These are phyloP conservation scores for Paxillus involutus DNA, from an alignment of 768 basidiomycete genomes.

Conservation along the genomic window DNA sequence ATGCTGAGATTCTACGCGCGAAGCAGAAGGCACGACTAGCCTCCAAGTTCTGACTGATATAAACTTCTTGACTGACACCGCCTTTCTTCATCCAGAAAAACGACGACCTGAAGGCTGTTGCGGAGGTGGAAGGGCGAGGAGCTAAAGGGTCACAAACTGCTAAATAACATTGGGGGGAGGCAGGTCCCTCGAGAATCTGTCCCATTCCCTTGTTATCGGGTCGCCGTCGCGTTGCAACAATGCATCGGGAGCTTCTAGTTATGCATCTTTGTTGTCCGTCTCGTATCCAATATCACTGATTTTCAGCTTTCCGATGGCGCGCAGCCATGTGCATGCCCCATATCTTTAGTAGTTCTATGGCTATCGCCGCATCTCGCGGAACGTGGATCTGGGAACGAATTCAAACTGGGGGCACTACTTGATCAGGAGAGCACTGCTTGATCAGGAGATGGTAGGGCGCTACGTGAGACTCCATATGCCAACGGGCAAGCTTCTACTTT, in stretches of 20 bases:
- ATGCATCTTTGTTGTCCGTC: slow-evolving; percentile 11
- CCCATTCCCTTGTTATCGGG: slow-evolving; percentile 1
- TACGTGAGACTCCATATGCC: slow-evolving; percentile 12
- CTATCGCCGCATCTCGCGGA: slow-evolving; percentile 24
- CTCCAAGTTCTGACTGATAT: slow-evolving; percentile 5
- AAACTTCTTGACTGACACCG: slow-evolving; percentile 6
- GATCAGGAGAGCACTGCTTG: slow-evolving; percentile 14
- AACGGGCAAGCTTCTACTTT: slow-evolving; percentile 13
- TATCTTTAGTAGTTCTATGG: slow-evolving; percentile 16
- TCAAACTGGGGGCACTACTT: slow-evolving; percentile 4
- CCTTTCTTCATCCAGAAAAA: slow-evolving; percentile 43
- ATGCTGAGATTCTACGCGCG: slow-evolving; percentile 70
- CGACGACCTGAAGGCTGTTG: slow-evolving; percentile 46
- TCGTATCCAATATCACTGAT: slow-evolving; percentile 15
- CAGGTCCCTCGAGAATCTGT: slow-evolving; percentile 17
- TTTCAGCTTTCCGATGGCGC: background rate
- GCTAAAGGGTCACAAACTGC: slow-evolving; percentile 6
- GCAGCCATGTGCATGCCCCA: background rate
- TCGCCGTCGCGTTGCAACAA: background rate
- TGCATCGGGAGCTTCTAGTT: slow-evolving; percentile 11
- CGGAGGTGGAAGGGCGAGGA: slow-evolving; percentile 18
- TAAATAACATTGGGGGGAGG: slow-evolving; percentile 38
- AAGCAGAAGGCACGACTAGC: slow-evolving; percentile 69
- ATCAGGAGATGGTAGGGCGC: slow-evolving; percentile 13
- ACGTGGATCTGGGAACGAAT: slow-evolving; percentile 16